Percentiles rank a stretch among this genome's conserved stretches.
These are phyloP conservation scores for Tuber borchii DNA, from an alignment of 495 filamentous ascomycete genomes.

Conservation along the genomic window DNA sequence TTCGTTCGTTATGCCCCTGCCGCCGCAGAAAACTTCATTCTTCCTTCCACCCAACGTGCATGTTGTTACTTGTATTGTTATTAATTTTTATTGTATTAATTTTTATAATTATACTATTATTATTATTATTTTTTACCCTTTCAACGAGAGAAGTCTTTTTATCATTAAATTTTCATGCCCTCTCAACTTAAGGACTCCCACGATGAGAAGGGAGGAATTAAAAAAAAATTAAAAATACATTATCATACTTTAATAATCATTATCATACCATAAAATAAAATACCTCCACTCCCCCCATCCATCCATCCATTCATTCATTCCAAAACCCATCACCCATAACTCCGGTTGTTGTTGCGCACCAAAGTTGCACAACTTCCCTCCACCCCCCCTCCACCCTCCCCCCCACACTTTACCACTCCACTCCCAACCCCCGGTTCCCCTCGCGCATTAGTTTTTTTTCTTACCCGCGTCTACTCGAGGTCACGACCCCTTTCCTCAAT, in stretches of 20 bases:
- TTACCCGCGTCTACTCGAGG: background rate
- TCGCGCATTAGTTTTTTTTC: constrained; percentile 2
- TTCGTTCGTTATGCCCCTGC: no score
- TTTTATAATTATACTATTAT: no score
- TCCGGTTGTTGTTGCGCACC: background rate
- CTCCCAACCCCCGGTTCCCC: background rate
- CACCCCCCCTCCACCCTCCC: background rate
- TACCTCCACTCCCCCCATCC: background rate
- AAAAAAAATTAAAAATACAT: background rate
- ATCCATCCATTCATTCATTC: background rate
- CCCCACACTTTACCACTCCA: no score
- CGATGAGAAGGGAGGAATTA: background rate
- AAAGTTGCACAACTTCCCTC: background rate
- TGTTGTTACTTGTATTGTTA: constrained; percentile 5
- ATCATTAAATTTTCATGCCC: background rate
- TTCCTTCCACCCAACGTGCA: constrained; percentile 8
- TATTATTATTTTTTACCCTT: constrained; percentile 11
- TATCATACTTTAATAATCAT: background rate
- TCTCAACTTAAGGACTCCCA: no score
- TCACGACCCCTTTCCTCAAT: constrained; percentile 2
- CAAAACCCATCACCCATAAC: background rate
- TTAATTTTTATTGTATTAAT: constrained; percentile 8
- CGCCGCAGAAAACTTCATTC: background rate
- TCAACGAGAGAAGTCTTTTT: background rate
- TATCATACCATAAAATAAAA: background rate